Conservation (phyloP, 1,284 basidiomycete genomes). For the Porodaedalea pini region DNA sequence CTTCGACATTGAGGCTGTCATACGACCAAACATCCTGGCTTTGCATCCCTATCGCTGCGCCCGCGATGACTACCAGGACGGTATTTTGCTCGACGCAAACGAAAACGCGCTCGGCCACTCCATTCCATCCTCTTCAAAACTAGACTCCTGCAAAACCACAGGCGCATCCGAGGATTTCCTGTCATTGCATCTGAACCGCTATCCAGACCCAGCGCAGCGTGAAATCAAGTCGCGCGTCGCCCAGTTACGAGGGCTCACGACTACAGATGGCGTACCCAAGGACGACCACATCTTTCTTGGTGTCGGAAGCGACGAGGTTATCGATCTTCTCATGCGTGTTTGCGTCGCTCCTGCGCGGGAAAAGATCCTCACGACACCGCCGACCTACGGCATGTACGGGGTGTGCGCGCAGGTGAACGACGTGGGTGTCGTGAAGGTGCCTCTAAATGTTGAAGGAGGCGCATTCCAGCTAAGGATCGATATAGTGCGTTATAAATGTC, state of each 20-base stretch:
- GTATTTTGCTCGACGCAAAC: slow-evolving; percentile 97
- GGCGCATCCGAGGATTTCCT: slow-evolving; percentile 35
- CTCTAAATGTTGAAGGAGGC: slow-evolving; percentile 71
- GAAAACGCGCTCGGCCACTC: slow-evolving; percentile 93
- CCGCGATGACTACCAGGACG: slow-evolving; percentile 90
- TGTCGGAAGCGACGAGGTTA: slow-evolving; percentile 96
- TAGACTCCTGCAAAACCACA: slow-evolving; percentile 23
- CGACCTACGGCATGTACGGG: slow-evolving; percentile 97
- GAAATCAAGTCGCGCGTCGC: slow-evolving; percentile 79
- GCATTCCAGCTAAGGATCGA: slow-evolving; percentile 78
- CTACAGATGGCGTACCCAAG: slow-evolving; percentile 31
- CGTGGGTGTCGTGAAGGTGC: slow-evolving; percentile 78
- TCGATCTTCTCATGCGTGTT: slow-evolving; percentile 91
- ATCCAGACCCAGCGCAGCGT: slow-evolving; percentile 83
- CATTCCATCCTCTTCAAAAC: slow-evolving; percentile 41
- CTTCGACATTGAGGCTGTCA: slow-evolving; percentile 79
- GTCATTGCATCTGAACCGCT: slow-evolving; percentile 69
- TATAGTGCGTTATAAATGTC: slow-evolving; percentile 55
- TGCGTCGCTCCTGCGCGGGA: slow-evolving; percentile 77
- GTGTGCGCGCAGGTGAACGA: slow-evolving; percentile 97
- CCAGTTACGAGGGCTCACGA: slow-evolving; percentile 60
- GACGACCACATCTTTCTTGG: slow-evolving; percentile 83
- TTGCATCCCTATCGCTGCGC: slow-evolving; percentile 95
- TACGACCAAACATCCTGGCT: slow-evolving; percentile 91
- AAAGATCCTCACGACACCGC: slow-evolving; percentile 84